Conservation (phyloP, 2,329 filamentous ascomycete species). For the Aspergillus floridensis region DNA sequence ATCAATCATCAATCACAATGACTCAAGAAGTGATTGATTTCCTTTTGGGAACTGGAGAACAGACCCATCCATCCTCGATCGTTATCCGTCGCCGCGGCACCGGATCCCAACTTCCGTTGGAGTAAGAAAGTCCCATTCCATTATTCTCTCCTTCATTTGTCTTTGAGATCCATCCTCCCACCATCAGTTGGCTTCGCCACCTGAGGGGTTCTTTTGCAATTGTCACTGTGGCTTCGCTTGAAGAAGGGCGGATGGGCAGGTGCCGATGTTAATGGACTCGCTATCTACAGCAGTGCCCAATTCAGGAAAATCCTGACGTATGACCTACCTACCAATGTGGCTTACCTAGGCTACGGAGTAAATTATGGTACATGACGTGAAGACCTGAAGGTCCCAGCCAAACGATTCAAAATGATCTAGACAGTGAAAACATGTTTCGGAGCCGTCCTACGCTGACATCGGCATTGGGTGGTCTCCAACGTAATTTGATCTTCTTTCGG, state of each 20-base stretch:
- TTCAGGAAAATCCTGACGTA: neutral
- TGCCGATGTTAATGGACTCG: neutral
- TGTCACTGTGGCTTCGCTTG: neutral
- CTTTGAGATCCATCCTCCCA: too few relatives aligned
- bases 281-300: neutral
- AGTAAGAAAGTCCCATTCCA: slow-evolving; percentile 4
- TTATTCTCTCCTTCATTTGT: neutral
- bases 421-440: neutral
- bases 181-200: neutral
- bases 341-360: neutral
- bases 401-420: neutral
- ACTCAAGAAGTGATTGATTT: neutral
- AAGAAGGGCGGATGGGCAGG: neutral
- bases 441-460: neutral
- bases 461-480: neutral
- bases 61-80: slow-evolving; percentile 13
- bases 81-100: slow-evolving; percentile 39
- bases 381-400: neutral
- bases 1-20: neutral
- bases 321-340: neutral
- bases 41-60: slow-evolving; percentile 2
- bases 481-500: neutral
- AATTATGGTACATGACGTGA: neutral
- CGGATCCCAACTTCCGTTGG: slow-evolving; percentile 34
- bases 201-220: slow-evolving; percentile 5